Base-by-base conservation (phyloP, 2,329 filamentous ascomycete genomes). In the Acephala macrosclerotiorum region DNA sequence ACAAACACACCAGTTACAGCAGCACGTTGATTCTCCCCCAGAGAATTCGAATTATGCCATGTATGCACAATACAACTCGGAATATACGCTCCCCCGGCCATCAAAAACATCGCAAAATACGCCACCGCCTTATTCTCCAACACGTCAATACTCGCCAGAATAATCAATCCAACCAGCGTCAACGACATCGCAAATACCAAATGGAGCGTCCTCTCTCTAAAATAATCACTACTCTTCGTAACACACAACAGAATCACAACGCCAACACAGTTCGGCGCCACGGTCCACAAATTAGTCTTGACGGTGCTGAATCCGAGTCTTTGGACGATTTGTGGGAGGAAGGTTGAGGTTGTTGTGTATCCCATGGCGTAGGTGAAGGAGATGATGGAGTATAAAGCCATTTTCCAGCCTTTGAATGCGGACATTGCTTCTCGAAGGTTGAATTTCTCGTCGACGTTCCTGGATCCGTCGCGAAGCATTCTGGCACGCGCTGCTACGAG, bases 21-120 rank as follows among this genome's bases (percentile, higher is more conserved):
- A 5, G 83, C 82, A 0, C 83, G 78, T 0, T 77, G 78, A 51
- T 80, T 84, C 73, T 86, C 83, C 26, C 81, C 79, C 8, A 83
- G 73, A 49, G 83, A 84, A 70, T 85, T 85, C 67, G 84, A 85
- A 63, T 85, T 85, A 65, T 84, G 78, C 83, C 83, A 84, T 1
- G 78, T 78, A 66, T 84, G 79, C 4, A 84, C 78, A n/a, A 85
- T 73, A 60, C 79, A 80, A 3, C 78, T 80, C 0, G 81, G 80
- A 16, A 83, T 82, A 67, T 83, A 85, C 0, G 82, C 77, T 25
- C 80, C 80, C 0, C 75, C 70, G 1, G 81, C 80, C 60, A 85
- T 75, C 2, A 85, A 74, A 64, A 85, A 85, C 65, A 80, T 82
- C 0, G 83, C 82, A 66, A 85, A 85, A 63, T 85, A 85, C 1